Evolutionary conservation across 371 early-diverging fungal species (phyloP), one percentile per base, ranked within the genome.

Genomic region (Choanephora cucurbitarum): DNA sequence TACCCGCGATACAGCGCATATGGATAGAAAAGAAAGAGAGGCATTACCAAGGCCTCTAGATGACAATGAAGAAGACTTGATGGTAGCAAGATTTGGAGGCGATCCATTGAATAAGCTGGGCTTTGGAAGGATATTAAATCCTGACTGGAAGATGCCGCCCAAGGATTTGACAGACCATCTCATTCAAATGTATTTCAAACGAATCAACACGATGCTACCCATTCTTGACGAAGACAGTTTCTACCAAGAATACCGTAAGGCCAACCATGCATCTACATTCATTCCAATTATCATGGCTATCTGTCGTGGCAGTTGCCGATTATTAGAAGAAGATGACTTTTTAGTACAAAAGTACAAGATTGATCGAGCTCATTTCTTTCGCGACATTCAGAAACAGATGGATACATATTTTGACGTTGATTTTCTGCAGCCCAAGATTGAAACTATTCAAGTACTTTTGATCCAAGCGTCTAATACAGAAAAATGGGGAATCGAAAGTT

Each of bases 141-240:
- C 55, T n/a, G 50, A 56, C 44, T 75, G 75, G 75, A 37, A 57
- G 34, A 34, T 72, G n/a, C 75, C 72, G 21, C 64, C 57, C 1
- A 71, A 69, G 47, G 64, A 58, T 18, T 40, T 75, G 4, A 49
- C 61, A 0, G 70, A 71, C 28, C 53, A 60, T 28, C 33, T 75
- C 1, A 42, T 71, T 15, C 34, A 65, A n/a, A 21, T 67, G 63
- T 75, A 69, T 33, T 75, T 75, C 44, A 49, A 52, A 23, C 49
- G 48, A 18, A 54, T 69, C 49, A 76, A 76, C 32, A 31, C 39
- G 0, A 43, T 55, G n/a, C 34, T 76, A 15, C 77, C 73, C 0
- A 70, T 76, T 22, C 40, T 76, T 11, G 76, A 76, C n/a, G 58
- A 76, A 59, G 64, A 65, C 0, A 49, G 54, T 7, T 76, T 76